Base-by-base conservation (phyloP, 2,329 filamentous ascomycete species). In the Pseudogymnoascus sp. region DNA sequence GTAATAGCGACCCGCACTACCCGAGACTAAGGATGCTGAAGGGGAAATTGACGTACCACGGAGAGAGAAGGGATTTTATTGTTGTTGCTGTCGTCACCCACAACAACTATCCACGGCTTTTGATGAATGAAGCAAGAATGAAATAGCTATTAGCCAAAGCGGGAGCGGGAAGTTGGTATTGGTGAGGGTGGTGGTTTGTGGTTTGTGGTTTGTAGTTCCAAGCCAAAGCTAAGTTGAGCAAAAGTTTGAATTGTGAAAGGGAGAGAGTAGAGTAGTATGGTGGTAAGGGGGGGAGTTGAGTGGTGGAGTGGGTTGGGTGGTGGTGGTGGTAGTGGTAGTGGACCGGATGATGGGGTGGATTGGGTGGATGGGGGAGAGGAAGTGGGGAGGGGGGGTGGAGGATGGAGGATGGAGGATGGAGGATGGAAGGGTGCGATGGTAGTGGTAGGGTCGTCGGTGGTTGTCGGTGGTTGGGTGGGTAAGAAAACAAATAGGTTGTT, bases 281-380 rank as follows among this genome's bases (percentile, higher is more conserved):
- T 40, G n/a, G 17, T 42, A 19, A 42, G 19, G 9, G 36, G 36
- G 26, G n/a, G 17, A 17, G 10, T 42, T 42, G 38, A 42, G 65
- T 62, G 44, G 66, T 57, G 23, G 64, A 62, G 61, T 57, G 59
- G 40, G 26, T 26, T 60, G 17, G 15, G 13, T 42, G 36, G 65
- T 62, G 44, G 66, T 50, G 19, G 64, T 61, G 60, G 57, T 50
- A 23, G 35, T 65, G 61, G 44, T 62, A 61, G 62, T 31, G 38
- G 59, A 50, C 53, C 40, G 17, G 42, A 60, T 28, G 50, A 61
- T 36, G 62, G 62, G 53, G 59, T n/a, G 61, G 17, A 61, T 65
- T 64, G 63, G 63, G 63, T 40, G 64, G 68, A 40, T 11, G 53
- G 23, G 62, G 50, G 15, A 15, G n/a, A 17, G 15, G 36, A 13